Evolutionary conservation across 2,329 filamentous ascomycete genomes (phyloP).

Genomic region (Alternaria gansuensis): DNA sequence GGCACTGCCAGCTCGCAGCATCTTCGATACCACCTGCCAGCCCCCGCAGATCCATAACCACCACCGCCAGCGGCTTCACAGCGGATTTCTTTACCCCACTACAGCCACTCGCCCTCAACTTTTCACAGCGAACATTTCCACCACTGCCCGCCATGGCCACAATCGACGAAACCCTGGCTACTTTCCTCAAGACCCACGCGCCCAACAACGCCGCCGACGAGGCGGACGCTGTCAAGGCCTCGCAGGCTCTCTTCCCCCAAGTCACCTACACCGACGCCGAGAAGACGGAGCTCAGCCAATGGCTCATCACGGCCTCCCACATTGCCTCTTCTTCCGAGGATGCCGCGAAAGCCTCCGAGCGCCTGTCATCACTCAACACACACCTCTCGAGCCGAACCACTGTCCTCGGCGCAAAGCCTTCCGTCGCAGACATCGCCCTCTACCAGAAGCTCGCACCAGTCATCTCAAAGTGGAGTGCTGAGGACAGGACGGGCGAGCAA

Average conservation of each 20-base stretch:
- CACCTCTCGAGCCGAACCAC: conserved; percentile 90
- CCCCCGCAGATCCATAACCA: conserved; percentile 22
- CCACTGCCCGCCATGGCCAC: conserved; percentile 47
- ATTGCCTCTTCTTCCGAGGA: conserved; percentile 70
- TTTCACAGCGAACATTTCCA: conserved; percentile 39
- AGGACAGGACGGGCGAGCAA: conserved; percentile 88
- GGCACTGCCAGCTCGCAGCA: conserved; percentile 17
- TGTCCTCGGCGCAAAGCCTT: conserved; percentile 87
- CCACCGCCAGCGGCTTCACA: conserved; percentile 27
- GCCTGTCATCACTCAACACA: conserved; percentile 81
- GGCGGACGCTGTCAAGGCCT: conserved; percentile 55
- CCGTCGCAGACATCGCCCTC: conserved; percentile 82
- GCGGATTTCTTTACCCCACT: conserved; percentile 47
- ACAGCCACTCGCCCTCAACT: conserved; percentile 40
- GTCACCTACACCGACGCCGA: conserved; percentile 79
- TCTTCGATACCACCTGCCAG: conserved; percentile 11
- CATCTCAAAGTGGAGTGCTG: conserved; percentile 80
- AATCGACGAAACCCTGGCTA: conserved; percentile 47
- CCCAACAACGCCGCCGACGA: conserved; percentile 51
- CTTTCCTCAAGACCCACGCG: conserved; percentile 50
- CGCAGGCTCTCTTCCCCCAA: conserved; percentile 71
- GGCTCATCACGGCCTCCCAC: conserved; percentile 79
- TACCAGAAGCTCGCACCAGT: conserved; percentile 80
- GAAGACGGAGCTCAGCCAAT: conserved; percentile 87
- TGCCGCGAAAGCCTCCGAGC: conserved; percentile 64